Evolutionary conservation across 2,329 filamentous ascomycete genomes (phyloP).

Genomic region (Botryosphaeria agaves): DNA sequence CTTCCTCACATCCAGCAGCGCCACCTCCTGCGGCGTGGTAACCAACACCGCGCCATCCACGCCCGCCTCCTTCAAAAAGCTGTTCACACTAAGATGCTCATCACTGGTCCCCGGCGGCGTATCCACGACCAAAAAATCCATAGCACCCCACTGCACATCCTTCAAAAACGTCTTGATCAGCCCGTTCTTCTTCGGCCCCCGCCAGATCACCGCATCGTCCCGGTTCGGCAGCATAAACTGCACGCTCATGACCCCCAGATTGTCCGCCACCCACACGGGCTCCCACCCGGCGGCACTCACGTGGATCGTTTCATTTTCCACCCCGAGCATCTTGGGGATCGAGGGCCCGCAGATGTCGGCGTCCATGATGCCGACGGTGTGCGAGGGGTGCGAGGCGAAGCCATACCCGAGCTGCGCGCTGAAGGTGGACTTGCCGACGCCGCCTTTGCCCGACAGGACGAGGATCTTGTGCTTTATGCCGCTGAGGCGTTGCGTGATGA

Average conservation of each 20-base stretch:
- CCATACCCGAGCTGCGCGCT: conserved; percentile 76
- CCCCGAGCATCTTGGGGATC: conserved; percentile 98
- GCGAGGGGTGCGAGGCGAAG: conserved; percentile 65
- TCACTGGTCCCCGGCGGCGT: conserved; percentile 92
- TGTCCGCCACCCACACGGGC: conserved; percentile 90
- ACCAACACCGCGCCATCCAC: conserved; percentile 89
- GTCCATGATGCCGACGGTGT: conserved; percentile 86
- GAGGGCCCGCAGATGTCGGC: conserved; percentile 93
- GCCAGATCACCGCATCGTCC: conserved; percentile 94
- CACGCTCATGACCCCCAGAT: conserved; percentile 89
- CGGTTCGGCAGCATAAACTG: conserved; percentile 94
- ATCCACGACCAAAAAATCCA: conserved; percentile 87
- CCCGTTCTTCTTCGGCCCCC: conserved; percentile 95
- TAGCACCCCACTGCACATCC: conserved; percentile 92
- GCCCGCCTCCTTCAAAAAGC: conserved; percentile 74
- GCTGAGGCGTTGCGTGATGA: conserved; percentile 69
- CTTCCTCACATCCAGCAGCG: conserved; percentile 81
- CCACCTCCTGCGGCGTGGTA: conserved; percentile 89
- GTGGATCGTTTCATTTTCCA: conserved; percentile 85
- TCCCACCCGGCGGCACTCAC: conserved; percentile 79
- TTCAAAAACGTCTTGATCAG: conserved; percentile 96
- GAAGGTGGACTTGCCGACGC: conserved; percentile 92
- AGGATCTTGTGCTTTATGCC: conserved; percentile 83
- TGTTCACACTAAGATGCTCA: conserved; percentile 88
- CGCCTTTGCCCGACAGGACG: conserved; percentile 85